Percentiles rank a stretch among this genome's conserved stretches.
Conservation (phyloP, 805 yeast genomes). For the Nadsonia fulvescens region DNA sequence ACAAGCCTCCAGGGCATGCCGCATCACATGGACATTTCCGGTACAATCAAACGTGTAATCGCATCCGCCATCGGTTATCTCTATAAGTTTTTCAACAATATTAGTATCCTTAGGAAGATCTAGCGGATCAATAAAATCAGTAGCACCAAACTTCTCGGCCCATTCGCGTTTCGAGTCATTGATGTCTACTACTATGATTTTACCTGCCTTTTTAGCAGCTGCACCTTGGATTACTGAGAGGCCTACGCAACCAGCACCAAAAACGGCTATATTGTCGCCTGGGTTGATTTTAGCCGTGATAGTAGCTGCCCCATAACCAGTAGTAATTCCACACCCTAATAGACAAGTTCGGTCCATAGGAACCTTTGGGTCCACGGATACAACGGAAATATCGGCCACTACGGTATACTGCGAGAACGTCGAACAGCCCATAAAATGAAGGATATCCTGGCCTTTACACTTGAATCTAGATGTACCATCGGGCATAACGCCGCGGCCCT, state of each 20-base stretch:
- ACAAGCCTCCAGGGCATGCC: constrained; percentile 89
- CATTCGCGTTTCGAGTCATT: constrained; percentile 70
- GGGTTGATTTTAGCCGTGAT: constrained; percentile 79
- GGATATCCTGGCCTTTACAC: constrained; percentile 52
- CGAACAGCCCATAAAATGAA: constrained; percentile 97
- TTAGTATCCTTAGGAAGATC: constrained; percentile 55
- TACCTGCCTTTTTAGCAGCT: constrained; percentile 57
- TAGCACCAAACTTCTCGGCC: constrained; percentile 85
- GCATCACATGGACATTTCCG: constrained; percentile 90
- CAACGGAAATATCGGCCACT: constrained; percentile 92
- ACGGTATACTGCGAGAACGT: constrained; percentile 95
- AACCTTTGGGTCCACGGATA: constrained; percentile 72
- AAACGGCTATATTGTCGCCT: constrained; percentile 90
- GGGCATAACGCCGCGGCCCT: constrained; percentile 97
- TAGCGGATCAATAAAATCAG: constrained; percentile 80
- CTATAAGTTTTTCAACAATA: constrained; percentile 67
- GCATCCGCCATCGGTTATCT: constrained; percentile 91
- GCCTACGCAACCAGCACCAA: constrained; percentile 98
- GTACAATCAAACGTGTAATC: constrained; percentile 97
- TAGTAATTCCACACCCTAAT: constrained; percentile 96
- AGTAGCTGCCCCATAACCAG: constrained; percentile 95
- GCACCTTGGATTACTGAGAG: constrained; percentile 95
- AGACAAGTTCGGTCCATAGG: constrained; percentile 76
- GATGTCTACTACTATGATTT: constrained; percentile 68
- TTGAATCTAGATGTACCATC: constrained; percentile 90